phyloP scores from a whole-genome alignment of 1,139 yeast genomes.

The Debaryomyces psychrophilus region DNA sequence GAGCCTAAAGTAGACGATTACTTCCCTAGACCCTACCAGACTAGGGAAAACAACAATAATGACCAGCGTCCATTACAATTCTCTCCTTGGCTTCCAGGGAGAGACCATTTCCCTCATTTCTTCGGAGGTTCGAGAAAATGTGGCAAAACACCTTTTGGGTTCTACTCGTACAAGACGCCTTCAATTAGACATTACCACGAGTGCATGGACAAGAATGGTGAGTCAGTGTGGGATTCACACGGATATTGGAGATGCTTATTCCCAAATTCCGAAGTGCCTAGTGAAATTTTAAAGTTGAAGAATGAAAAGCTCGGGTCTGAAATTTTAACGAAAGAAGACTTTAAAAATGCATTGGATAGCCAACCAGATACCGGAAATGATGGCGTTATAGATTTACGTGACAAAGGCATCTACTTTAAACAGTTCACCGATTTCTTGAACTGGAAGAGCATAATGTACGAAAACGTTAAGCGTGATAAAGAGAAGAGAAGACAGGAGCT shows the following conservation, averaged over 20 bases:
- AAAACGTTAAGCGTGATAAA: slow-evolving; percentile 37
- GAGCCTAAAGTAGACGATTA: slow-evolving; percentile 8
- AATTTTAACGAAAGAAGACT: slow-evolving; percentile 57
- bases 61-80: slow-evolving; percentile 4
- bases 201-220: slow-evolving; percentile 67
- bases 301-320: slow-evolving; percentile 26
- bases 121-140: slow-evolving; percentile 16
- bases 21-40: slow-evolving; percentile 17
- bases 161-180: slow-evolving; percentile 65
- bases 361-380: slow-evolving; percentile 16
- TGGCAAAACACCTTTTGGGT: slow-evolving; percentile 47
- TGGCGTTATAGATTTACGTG: slow-evolving; percentile 41
- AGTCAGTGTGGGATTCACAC: slow-evolving; percentile 73
- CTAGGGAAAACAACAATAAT: slow-evolving; percentile 13
- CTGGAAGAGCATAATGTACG: slow-evolving; percentile 65
- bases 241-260: slow-evolving; percentile 91
- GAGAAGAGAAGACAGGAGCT: slow-evolving; percentile 16
- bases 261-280: slow-evolving; percentile 56
- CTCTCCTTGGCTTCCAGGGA: slow-evolving; percentile 8
- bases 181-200: slow-evolving; percentile 58
- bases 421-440: slow-evolving; percentile 66
- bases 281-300: slow-evolving; percentile 35
- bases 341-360: slow-evolving; percentile 27
- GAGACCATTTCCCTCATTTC: slow-evolving; percentile 13
- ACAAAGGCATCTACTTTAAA: slow-evolving; percentile 51